Evolutionary conservation across 192 early-diverging fungal genomes (phyloP).

Genomic region (Backusella psychrophila): DNA sequence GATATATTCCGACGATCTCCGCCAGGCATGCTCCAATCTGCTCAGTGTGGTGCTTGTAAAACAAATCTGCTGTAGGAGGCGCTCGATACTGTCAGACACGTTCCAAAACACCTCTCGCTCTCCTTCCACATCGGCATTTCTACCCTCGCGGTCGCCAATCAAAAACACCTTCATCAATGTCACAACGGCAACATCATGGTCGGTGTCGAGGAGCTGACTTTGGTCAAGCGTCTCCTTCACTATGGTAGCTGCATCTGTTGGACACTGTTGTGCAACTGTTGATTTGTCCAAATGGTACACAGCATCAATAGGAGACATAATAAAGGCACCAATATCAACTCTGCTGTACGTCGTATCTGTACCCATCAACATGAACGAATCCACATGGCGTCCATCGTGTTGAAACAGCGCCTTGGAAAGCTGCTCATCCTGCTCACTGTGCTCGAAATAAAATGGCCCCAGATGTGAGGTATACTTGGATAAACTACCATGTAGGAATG

Average conservation of each 20-base stretch:
- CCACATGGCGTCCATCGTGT: constrained; percentile 17
- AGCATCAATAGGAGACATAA: constrained; percentile 35
- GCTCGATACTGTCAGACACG: constrained; percentile 15
- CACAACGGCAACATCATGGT: constrained; percentile 9
- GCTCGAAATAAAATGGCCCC: constrained; percentile 14
- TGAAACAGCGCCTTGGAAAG: constrained; percentile 20
- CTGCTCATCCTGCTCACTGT: not conserved
- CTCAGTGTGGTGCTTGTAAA: not conserved
- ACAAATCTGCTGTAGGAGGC: constrained; percentile 15
- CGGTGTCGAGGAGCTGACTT: not conserved
- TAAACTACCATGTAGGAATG: constrained; percentile 11
- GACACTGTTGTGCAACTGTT: not conserved
- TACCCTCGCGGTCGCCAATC: constrained; percentile 32
- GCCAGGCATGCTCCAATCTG: constrained; percentile 28
- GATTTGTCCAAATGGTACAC: constrained; percentile 37
- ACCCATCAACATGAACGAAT: constrained; percentile 13
- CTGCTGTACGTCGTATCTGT: not conserved
- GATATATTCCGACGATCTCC: constrained; percentile 27
- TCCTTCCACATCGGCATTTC: constrained; percentile 13
- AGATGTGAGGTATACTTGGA: not conserved
- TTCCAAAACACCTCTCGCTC: constrained; percentile 32
- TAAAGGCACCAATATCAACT: constrained; percentile 10
- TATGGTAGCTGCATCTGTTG: not conserved
- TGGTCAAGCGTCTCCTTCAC: not conserved
- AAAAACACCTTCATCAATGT: constrained; percentile 36